Evolutionary conservation across 179 eudicot genomes (phyloP).

Genomic region (Amaranthus tricolor): DNA sequence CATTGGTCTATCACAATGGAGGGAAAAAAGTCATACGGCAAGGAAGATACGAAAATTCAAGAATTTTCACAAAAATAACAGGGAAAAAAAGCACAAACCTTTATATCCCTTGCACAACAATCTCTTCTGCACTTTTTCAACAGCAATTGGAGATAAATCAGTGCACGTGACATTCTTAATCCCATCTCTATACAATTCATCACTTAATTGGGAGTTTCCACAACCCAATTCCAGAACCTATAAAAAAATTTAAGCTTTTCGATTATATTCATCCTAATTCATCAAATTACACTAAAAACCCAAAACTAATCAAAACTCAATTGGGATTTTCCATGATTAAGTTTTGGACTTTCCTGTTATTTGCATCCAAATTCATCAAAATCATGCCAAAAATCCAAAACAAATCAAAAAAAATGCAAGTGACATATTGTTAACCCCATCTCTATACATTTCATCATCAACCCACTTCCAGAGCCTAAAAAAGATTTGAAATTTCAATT

Average conservation of each 20-base stretch:
- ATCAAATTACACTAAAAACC: not conserved
- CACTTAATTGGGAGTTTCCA: conserved; percentile 88
- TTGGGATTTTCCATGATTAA: no score
- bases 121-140: conserved; percentile 61
- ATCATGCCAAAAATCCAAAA: no score
- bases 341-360: no score
- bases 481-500: not conserved
- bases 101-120: conserved; percentile 51
- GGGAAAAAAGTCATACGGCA: not conserved
- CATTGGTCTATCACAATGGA: not conserved
- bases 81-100: conserved; percentile 38
- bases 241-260: not conserved
- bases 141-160: conserved; percentile 85
- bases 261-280: not conserved
- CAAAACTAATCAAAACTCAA: no score
- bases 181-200: conserved; percentile 74
- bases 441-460: conserved; percentile 72
- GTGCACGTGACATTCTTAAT: conserved; percentile 71
- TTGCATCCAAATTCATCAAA: no score
- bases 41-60: not conserved
- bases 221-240: conserved; percentile 93
- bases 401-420: no score
- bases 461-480: conserved; percentile 84
- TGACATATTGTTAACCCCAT: conserved; percentile 65
- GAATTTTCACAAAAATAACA: not conserved